phyloP scores from a whole-genome alignment of 257 asterid species.

The Cruciata laevipes region DNA sequence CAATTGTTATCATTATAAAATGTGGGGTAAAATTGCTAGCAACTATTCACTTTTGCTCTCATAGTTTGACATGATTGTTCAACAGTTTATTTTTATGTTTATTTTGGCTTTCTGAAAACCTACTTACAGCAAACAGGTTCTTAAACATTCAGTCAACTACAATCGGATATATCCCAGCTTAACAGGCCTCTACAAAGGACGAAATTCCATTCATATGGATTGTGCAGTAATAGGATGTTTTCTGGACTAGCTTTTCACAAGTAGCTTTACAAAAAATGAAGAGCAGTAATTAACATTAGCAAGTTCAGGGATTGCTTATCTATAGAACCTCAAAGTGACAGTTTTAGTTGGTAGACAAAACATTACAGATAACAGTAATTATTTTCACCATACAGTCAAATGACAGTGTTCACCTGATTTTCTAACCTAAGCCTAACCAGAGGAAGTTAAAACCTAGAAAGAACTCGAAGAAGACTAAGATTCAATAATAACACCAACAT shows the following conservation, averaged over 20 bases:
- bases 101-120: neutral
- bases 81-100: too few species aligned
- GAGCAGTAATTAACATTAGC: neutral
- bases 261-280: too few species aligned
- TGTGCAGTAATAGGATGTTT: too few species aligned
- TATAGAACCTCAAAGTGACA: neutral
- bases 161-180: too few species aligned
- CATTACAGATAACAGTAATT: neutral
- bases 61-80: neutral
- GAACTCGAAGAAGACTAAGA: neutral
- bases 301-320: neutral
- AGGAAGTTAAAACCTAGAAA: neutral
- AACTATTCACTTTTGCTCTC: neutral
- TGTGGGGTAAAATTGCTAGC: neutral
- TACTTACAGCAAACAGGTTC: neutral
- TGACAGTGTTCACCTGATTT: neutral
- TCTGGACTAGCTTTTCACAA: neutral
- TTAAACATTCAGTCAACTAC: slow-evolving; percentile 4
- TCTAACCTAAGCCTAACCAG: neutral
- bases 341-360: neutral
- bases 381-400: neutral
- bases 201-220: too few species aligned
- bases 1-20: neutral
- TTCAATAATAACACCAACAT: neutral
- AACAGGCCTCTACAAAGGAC: too few species aligned